Base-by-base conservation (phyloP, 352 stramenopile genomes). In the Phytophthora chlamydospora region DNA sequence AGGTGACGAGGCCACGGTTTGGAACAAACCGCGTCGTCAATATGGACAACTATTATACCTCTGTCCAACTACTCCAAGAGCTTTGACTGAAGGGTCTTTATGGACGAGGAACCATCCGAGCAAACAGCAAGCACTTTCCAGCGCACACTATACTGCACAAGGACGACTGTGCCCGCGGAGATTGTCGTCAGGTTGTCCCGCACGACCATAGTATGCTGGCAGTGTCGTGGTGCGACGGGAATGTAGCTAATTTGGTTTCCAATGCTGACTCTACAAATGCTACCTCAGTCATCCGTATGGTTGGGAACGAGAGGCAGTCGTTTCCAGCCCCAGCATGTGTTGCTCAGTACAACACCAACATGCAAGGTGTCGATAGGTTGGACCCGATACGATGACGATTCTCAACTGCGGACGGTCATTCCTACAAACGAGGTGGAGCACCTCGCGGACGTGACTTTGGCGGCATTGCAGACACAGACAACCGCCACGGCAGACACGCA, bases 151-250 rank as follows among this genome's bases (percentile, higher is more conserved):
- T 50, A 11, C 27, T 38, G 1, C 27, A 52, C n/a, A 27, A 43
- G 36, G 51, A 50, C 10, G 31, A 58, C 6, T 48, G 38, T 17
- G 27, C 32, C 5, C 50, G 8, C 14, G 50, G 50, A 6, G 39
- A 49, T 10, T 48, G 19, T 46, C 39, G 50, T 3, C 50, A 49
- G 17, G 50, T n/a, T 41, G 50, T 58, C 3, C 41, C 50, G 6
- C 38, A 27, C 7, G 49, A 58, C 13, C 50, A 49, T 39, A 49
- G 29, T 29, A 58, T 58, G 29, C 31, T 58, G 9, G 39, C 50
- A 16, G 50, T 39, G 13, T 45, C 50, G 13, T 58, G 38, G 50
- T 49, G 39, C 9, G 50, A 49, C 16, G 39, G 39, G 16, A 49
- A 24, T 4, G 24, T 52, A 29, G 45, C 41, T 1, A 52, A 40